Conservation (phyloP, 202 grass and related monocot genomes). For the Saccharum hybrid region DNA sequence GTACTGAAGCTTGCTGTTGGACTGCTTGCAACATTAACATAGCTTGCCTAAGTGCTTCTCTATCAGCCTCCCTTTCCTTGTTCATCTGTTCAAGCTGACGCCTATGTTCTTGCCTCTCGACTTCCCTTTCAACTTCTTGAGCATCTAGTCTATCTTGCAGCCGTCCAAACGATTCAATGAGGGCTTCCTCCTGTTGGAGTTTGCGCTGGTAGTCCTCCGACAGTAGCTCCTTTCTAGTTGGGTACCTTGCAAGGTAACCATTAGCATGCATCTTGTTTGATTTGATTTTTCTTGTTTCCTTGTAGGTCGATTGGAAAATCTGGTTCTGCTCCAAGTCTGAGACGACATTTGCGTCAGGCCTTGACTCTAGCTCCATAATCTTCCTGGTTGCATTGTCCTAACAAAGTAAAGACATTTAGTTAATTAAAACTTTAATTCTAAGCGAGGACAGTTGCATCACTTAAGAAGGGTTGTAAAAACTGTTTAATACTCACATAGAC, state of each 20-base stretch:
- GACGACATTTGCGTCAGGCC: neutral
- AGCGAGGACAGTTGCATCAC: neutral
- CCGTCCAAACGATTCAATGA: too few species aligned
- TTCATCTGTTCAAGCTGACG: too few species aligned
- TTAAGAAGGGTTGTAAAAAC: neutral
- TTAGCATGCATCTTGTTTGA: conserved; percentile 11
- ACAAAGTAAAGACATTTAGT: neutral
- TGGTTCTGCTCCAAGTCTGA: neutral
- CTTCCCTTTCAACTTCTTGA: too few species aligned
- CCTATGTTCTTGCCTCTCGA: too few species aligned
- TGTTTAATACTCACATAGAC: neutral
- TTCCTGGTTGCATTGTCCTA: neutral
- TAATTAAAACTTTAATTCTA: neutral
- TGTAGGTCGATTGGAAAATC: neutral
- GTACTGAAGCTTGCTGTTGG: too few species aligned
- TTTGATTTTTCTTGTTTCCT: neutral
- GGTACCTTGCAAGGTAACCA: neutral
- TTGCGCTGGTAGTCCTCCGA: too few species aligned
- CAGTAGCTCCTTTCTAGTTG: too few species aligned
- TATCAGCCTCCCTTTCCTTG: too few species aligned
- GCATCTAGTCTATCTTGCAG: too few species aligned
- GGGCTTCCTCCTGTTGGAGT: too few species aligned
- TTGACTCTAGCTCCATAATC: neutral
- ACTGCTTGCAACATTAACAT: too few species aligned
- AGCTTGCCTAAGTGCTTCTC: too few species aligned